These are phyloP conservation scores for Bonia amplexicaulis DNA, from an alignment of 176 grass and related monocot genomes.

Conservation along the genomic window DNA sequence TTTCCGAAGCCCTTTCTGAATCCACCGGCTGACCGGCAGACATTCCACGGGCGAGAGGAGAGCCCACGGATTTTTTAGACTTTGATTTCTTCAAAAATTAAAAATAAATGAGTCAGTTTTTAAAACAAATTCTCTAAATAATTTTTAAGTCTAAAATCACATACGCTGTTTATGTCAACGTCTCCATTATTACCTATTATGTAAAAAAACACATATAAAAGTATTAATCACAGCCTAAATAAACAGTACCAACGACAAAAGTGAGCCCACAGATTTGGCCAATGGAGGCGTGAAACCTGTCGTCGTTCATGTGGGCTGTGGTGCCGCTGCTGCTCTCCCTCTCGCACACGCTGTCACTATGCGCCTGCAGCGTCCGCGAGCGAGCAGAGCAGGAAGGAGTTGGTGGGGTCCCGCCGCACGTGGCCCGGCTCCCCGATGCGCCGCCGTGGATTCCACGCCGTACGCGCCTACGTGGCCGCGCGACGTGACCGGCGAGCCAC, in stretches of 20 bases:
- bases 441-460: slow-evolving; percentile 35
- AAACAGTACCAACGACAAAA: too few relatives aligned
- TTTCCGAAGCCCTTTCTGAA: not conserved
- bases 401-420: slow-evolving; percentile 37
- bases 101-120: too few relatives aligned
- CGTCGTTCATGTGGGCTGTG: slow-evolving; percentile 7
- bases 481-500: slow-evolving; percentile 40
- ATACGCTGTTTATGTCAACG: too few relatives aligned
- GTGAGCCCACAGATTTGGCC: not conserved
- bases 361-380: slow-evolving; percentile 1
- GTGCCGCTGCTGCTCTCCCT: not conserved
- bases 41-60: not conserved
- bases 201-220: too few relatives aligned
- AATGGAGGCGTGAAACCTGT: slow-evolving; percentile 3
- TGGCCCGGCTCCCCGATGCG: slow-evolving; percentile 9
- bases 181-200: too few relatives aligned
- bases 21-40: slow-evolving; percentile 30
- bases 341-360: not conserved
- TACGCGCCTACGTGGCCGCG: not conserved
- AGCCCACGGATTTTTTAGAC: not conserved
- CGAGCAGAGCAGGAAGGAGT: not conserved
- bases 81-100: too few relatives aligned
- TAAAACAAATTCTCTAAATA: too few relatives aligned
- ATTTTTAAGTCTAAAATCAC: too few relatives aligned
- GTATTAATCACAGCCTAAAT: too few relatives aligned